phyloP scores from a whole-genome alignment of 140 eudicot species.

The Anethum foeniculum region DNA sequence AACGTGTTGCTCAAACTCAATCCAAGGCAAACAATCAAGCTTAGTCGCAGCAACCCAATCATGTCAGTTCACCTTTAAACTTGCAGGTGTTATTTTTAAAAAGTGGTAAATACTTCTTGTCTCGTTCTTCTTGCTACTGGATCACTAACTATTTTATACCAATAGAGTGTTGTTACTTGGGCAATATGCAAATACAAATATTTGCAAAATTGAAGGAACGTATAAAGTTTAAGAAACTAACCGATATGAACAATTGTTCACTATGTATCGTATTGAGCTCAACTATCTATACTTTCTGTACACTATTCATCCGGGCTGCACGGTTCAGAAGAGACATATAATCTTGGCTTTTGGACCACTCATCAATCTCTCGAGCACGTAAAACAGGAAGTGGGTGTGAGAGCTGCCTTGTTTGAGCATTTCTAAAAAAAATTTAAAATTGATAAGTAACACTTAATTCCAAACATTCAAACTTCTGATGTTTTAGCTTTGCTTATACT shows the following conservation, averaged over 20 bases:
- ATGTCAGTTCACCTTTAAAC: background rate
- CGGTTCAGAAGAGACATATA: slow-evolving; percentile 63
- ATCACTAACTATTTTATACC: background rate
- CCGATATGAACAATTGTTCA: background rate
- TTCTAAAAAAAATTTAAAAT: slow-evolving; percentile 31
- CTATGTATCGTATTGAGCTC: background rate
- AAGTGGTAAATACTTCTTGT: background rate
- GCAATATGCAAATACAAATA: background rate
- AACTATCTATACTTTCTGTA: slow-evolving; percentile 31
- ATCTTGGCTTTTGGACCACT: slow-evolving; percentile 92
- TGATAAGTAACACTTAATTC: background rate
- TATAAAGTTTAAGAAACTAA: slow-evolving; percentile 15
- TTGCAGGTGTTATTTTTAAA: background rate
- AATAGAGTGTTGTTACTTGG: background rate
- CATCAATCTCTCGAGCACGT: slow-evolving; percentile 97
- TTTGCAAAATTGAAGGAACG: background rate
- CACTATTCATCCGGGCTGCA: slow-evolving; percentile 40
- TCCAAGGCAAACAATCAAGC: background rate
- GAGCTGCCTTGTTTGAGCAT: slow-evolving; percentile 96
- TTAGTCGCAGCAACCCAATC: background rate
- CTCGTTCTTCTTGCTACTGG: background rate
- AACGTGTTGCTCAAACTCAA: background rate
- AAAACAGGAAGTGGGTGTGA: slow-evolving; percentile 98
- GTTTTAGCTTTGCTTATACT: background rate
- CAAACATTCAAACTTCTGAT: background rate